Evolutionary conservation across 345 rosid species (phyloP).

Genomic region (Dipteronia sinensis): DNA sequence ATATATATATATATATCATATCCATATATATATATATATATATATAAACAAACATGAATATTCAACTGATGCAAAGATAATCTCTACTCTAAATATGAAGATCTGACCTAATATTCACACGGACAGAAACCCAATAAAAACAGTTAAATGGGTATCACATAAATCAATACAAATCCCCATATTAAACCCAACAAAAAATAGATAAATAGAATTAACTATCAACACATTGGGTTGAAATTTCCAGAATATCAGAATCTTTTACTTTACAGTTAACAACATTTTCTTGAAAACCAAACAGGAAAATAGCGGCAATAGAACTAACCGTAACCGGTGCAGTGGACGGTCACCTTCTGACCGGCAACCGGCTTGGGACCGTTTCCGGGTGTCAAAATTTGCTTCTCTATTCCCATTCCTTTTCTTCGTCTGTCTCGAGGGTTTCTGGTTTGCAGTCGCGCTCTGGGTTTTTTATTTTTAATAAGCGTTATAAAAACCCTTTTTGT

Average conservation of each 20-base stretch:
- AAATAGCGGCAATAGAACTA: constrained; percentile 11
- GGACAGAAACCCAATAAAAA: not conserved
- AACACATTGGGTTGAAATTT: not conserved
- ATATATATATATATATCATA: too few species aligned
- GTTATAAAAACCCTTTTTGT: too few species aligned
- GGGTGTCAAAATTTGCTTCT: constrained; percentile 58
- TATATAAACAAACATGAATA: too few species aligned
- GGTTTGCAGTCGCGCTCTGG: not conserved
- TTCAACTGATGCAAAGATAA: not conserved
- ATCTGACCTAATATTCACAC: not conserved
- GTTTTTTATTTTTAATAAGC: too few species aligned
- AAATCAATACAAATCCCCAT: not conserved
- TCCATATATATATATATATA: too few species aligned
- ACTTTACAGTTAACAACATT: not conserved
- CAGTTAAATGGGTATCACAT: not conserved
- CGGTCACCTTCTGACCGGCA: constrained; percentile 65
- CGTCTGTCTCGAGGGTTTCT: constrained; percentile 19
- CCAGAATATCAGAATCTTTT: not conserved
- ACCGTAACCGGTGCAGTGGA: constrained; percentile 80
- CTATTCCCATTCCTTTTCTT: constrained; percentile 46
- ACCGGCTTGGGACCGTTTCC: constrained; percentile 61
- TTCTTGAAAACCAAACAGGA: not conserved
- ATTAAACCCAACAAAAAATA: not conserved
- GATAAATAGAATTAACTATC: not conserved
- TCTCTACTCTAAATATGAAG: not conserved